Evolutionary conservation across 2,329 filamentous ascomycete species (phyloP).

Genomic region (Corynespora cassiicola): DNA sequence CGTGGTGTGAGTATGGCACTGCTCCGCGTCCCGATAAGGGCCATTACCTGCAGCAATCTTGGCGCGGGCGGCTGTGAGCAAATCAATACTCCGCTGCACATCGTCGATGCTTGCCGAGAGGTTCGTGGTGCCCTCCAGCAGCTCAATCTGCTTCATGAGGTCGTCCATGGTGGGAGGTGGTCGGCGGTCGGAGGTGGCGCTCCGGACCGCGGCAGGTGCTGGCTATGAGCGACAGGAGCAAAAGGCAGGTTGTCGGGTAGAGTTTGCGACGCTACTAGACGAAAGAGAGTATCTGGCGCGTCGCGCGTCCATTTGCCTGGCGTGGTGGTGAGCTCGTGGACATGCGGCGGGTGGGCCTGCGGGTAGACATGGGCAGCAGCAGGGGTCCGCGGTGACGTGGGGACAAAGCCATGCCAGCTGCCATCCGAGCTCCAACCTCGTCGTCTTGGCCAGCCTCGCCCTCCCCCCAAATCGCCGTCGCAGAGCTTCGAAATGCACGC

Average conservation of each 20-base stretch:
- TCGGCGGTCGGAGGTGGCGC: conserved; percentile 11
- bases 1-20: conserved; percentile 19
- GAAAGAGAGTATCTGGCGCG: conserved; percentile 6
- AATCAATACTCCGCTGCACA: conserved; percentile 82
- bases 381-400: conserved; percentile 19
- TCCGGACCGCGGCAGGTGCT: conserved; percentile 4
- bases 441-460: too few relatives aligned
- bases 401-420: conserved; percentile 1
- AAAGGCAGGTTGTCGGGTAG: too few relatives aligned
- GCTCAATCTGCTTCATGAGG: conserved; percentile 76
- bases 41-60: conserved; percentile 68
- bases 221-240: conserved; percentile 14
- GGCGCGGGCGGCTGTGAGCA: conserved; percentile 76
- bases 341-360: conserved; percentile 18
- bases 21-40: conserved; percentile 27
- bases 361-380: conserved; percentile 19
- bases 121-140: conserved; percentile 72
- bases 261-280: not conserved
- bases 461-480: too few relatives aligned
- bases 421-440: not conserved
- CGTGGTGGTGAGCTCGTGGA: conserved; percentile 17
- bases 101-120: conserved; percentile 75
- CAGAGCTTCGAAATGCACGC: too few relatives aligned
- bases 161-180: conserved; percentile 64
- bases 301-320: too few relatives aligned